A percentile compares a stretch with the other conserved stretches of the same genome.
Conservation (phyloP, 352 stramenopile species). For the Phytophthora boehmeriae region DNA sequence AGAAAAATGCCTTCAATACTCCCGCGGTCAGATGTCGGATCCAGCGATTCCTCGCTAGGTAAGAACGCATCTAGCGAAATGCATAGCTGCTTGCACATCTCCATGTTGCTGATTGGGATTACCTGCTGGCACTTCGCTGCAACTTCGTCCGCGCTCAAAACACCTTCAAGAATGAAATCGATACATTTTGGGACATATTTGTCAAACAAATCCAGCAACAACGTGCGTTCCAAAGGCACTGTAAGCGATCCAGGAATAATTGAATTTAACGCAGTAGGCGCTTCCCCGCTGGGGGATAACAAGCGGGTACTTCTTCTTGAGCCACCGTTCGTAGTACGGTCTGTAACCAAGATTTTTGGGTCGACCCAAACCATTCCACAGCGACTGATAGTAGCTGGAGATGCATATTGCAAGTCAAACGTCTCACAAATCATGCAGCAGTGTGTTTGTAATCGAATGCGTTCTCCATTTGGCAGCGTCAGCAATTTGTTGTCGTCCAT, state of each 20-base stretch:
- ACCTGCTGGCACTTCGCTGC: constrained; percentile 92
- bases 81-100: constrained; percentile 96
- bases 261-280: neutral
- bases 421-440: constrained; percentile 96
- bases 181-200: constrained; percentile 93
- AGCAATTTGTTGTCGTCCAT: constrained; percentile 98
- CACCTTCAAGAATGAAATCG: constrained; percentile 93
- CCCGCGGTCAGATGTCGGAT: constrained; percentile 49
- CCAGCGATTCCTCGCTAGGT: constrained; percentile 46
- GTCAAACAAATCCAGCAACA: constrained; percentile 91
- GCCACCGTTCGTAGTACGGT: constrained; percentile 95
- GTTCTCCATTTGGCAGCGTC: constrained; percentile 95
- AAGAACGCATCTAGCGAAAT: constrained; percentile 92
- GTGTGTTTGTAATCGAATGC: constrained; percentile 93
- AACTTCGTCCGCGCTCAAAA: constrained; percentile 88
- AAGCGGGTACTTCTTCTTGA: constrained; percentile 89
- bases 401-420: constrained; percentile 96
- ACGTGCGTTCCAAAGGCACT: constrained; percentile 47
- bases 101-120: constrained; percentile 93
- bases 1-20: constrained; percentile 93
- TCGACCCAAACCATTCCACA: constrained; percentile 98
- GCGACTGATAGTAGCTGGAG: constrained; percentile 93
- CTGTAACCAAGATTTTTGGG: constrained; percentile 96
- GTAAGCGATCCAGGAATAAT: constrained; percentile 17
- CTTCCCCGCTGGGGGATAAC: constrained; percentile 4